phyloP scores from a whole-genome alignment of 257 asterid genomes.

The Jacaranda mimosifolia region DNA sequence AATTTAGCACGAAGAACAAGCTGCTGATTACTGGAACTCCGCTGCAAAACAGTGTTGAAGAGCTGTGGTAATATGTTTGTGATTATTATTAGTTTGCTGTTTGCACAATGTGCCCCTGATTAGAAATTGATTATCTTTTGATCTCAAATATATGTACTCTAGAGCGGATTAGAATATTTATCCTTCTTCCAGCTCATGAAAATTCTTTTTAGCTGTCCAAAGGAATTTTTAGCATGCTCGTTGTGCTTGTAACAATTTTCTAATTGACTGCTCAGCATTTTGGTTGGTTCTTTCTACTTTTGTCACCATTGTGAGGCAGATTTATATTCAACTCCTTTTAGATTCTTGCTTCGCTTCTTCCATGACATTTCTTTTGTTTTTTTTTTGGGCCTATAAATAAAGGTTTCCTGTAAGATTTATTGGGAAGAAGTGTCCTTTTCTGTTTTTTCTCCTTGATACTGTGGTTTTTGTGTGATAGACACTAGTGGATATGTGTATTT shows the following conservation, averaged over 20 bases:
- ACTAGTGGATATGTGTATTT: constrained; percentile 21
- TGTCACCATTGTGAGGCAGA: constrained; percentile 9
- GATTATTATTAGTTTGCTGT: constrained; percentile 24
- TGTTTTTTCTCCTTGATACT: constrained; percentile 6
- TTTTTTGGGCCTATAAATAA: not conserved
- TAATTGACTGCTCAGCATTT: not conserved
- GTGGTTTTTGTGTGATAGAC: constrained; percentile 7
- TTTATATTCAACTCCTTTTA: constrained; percentile 8
- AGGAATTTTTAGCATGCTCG: not conserved
- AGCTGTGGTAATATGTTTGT: constrained; percentile 79
- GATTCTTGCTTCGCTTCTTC: constrained; percentile 1
- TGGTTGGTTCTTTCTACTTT: constrained; percentile 2
- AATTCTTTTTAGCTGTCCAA: not conserved
- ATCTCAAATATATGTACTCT: constrained; percentile 3
- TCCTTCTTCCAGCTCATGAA: not conserved
- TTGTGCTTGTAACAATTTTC: not conserved
- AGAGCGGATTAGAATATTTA: not conserved
- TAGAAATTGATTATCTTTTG: constrained; percentile 16
- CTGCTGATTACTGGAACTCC: constrained; percentile 98
- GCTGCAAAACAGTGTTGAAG: constrained; percentile 97
- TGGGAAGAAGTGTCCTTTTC: constrained; percentile 1
- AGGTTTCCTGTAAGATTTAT: not conserved
- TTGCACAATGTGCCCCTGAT: constrained; percentile 13
- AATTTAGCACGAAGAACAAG: constrained; percentile 96
- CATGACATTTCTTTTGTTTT: not conserved